Evolutionary conservation across 352 stramenopile species (phyloP).

Genomic region (Globisporangium alternatum): DNA sequence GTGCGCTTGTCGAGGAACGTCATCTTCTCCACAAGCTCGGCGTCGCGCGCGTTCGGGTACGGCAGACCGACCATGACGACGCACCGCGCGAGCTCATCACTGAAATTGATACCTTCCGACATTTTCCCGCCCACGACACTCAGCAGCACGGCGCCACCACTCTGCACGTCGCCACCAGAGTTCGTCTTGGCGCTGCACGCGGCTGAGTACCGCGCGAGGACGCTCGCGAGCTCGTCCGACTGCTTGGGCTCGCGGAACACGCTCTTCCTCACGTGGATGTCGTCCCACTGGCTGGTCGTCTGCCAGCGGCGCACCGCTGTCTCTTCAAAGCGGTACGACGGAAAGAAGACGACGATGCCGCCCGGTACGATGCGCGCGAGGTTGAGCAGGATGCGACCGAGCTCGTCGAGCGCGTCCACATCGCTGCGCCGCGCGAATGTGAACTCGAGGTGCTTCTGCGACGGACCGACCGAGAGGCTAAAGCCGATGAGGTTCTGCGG

Average conservation of each 20-base stretch:
- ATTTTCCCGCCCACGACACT: constrained; percentile 99
- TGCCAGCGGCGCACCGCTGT: constrained; percentile 86
- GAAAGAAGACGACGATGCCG: constrained; percentile 97
- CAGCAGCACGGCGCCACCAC: constrained; percentile 85
- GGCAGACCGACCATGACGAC: constrained; percentile 98
- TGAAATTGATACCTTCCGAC: constrained; percentile 99
- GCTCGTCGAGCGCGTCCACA: constrained; percentile 88
- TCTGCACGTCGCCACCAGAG: background rate
- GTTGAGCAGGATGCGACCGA: constrained; percentile 93
- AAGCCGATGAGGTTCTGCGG: constrained; percentile 88
- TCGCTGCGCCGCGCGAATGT: constrained; percentile 81
- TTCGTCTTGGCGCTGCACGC: constrained; percentile 29
- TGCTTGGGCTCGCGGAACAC: constrained; percentile 95
- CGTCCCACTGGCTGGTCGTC: constrained; percentile 64
- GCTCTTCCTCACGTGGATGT: constrained; percentile 87
- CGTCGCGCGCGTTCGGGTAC: constrained; percentile 96
- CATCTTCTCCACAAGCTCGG: constrained; percentile 98
- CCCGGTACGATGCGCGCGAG: constrained; percentile 88
- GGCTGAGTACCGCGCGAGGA: constrained; percentile 86
- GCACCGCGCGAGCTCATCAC: constrained; percentile 94
- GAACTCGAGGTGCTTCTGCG: constrained; percentile 92
- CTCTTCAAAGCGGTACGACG: constrained; percentile 97
- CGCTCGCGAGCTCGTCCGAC: constrained; percentile 88
- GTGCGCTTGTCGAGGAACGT: constrained; percentile 78
- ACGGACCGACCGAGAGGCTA: constrained; percentile 76